Evolutionary conservation across 2,329 filamentous ascomycete species (phyloP).

Genomic region (Capronia americana): DNA sequence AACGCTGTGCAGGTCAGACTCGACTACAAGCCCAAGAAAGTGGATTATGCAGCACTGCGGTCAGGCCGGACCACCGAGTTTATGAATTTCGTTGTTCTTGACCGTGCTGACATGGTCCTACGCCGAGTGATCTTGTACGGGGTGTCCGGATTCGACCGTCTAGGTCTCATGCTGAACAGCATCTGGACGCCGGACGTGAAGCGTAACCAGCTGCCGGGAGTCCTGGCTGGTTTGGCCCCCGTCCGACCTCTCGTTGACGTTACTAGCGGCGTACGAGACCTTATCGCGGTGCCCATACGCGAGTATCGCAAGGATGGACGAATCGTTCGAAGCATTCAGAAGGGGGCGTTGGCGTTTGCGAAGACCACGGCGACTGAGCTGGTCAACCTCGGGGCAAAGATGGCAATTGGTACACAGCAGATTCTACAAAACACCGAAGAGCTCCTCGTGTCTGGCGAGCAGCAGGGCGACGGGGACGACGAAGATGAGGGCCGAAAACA

Average conservation of each 20-base stretch:
- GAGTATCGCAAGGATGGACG: slow-evolving; percentile 96
- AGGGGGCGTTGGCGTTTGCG: slow-evolving; percentile 87
- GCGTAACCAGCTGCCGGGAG: slow-evolving; percentile 82
- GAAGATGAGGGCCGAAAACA: slow-evolving; percentile 76
- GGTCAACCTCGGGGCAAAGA: slow-evolving; percentile 91
- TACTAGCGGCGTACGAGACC: slow-evolving; percentile 81
- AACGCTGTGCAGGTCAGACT: slow-evolving; percentile 82
- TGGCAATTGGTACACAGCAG: slow-evolving; percentile 94
- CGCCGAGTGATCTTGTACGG: slow-evolving; percentile 93
- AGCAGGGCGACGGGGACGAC: slow-evolving; percentile 63
- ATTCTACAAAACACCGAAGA: slow-evolving; percentile 87
- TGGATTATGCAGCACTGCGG: slow-evolving; percentile 90
- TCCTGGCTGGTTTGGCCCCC: slow-evolving; percentile 86
- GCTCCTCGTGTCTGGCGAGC: slow-evolving; percentile 62
- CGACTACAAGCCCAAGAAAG: slow-evolving; percentile 98
- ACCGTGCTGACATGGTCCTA: slow-evolving; percentile 84
- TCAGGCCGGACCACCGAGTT: slow-evolving; percentile 96
- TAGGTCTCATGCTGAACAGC: slow-evolving; percentile 89
- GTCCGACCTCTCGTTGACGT: slow-evolving; percentile 92
- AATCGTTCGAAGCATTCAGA: slow-evolving; percentile 87
- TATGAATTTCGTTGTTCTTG: slow-evolving; percentile 96
- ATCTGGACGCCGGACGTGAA: slow-evolving; percentile 97
- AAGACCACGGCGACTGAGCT: slow-evolving; percentile 92
- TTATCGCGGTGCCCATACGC: slow-evolving; percentile 85
- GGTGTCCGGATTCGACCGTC: slow-evolving; percentile 84